These are phyloP conservation scores for Mycena sp. DNA, from an alignment of 1,284 basidiomycete genomes.

Conservation along the genomic window DNA sequence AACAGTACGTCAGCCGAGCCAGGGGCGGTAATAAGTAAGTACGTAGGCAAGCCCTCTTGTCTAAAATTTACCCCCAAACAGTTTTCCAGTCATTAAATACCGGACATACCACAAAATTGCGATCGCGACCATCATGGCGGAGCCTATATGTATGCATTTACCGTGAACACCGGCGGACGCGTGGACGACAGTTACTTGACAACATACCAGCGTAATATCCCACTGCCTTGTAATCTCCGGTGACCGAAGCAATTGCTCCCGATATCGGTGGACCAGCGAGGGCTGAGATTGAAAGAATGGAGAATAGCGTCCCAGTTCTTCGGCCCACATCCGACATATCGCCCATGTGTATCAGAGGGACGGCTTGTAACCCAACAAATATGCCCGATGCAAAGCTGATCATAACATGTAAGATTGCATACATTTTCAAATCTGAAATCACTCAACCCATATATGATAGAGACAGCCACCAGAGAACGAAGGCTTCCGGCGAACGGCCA, in stretches of 20 bases:
- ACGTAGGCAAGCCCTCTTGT: too few relatives aligned
- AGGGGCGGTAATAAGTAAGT: too few relatives aligned
- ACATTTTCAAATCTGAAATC: too few relatives aligned
- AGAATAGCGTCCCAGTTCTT: conserved; percentile 70
- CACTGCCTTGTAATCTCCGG: conserved; percentile 60
- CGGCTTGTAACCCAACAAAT: conserved; percentile 62
- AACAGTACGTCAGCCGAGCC: too few relatives aligned
- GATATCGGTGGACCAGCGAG: conserved; percentile 71
- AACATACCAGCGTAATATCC: conserved; percentile 63
- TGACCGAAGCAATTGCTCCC: conserved; percentile 63
- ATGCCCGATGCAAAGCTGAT: conserved; percentile 56
- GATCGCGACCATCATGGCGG: conserved; percentile 16
- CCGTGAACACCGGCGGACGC: background rate
- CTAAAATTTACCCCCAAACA: conserved; percentile 22
- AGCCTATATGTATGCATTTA: background rate
- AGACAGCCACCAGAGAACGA: conserved; percentile 49
- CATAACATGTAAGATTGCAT: background rate
- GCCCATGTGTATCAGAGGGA: conserved; percentile 70
- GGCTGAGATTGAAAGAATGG: conserved; percentile 49
- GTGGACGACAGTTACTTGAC: background rate
- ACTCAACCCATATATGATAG: conserved; percentile 58
- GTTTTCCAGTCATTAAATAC: conserved; percentile 21
- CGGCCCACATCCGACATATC: conserved; percentile 67
- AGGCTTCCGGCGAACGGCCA: conserved; percentile 58
- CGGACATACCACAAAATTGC: conserved; percentile 18